phyloP scores from a whole-genome alignment of 352 stramenopile species.

The Detonula confervacea region DNA sequence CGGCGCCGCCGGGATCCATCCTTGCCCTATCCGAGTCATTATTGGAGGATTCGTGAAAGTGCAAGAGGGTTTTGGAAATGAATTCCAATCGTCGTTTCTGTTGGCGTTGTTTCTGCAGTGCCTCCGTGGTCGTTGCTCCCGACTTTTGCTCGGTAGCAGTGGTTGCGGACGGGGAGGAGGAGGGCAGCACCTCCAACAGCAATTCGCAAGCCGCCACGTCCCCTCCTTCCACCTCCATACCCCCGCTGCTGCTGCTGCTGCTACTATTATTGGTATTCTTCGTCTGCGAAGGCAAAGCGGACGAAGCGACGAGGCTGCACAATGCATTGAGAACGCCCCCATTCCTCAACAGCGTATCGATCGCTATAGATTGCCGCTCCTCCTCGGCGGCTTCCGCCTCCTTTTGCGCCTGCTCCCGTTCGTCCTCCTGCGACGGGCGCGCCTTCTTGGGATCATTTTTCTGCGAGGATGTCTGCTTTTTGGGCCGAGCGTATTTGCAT shows the following conservation, averaged over 20 bases:
- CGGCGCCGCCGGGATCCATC: too few species aligned
- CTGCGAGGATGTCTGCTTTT: not conserved
- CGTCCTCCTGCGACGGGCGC: too few species aligned
- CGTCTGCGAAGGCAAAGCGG: conserved; percentile 20
- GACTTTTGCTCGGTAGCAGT: not conserved
- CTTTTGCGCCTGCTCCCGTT: too few species aligned
- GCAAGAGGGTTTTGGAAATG: conserved; percentile 53
- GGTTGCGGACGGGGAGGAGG: not conserved
- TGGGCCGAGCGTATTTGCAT: conserved; percentile 18
- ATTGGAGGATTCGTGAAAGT: conserved; percentile 46
- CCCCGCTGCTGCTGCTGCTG: not conserved
- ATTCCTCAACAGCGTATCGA: conserved; percentile 44
- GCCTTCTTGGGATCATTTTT: too few species aligned
- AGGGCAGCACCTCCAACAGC: conserved; percentile 32
- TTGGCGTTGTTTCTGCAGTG: conserved; percentile 32
- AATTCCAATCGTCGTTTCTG: conserved; percentile 42
- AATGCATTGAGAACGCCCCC: conserved; percentile 21
- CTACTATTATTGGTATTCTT: too few species aligned
- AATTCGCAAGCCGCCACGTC: conserved; percentile 51
- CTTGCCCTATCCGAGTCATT: not conserved
- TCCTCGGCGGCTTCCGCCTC: conserved; percentile 26
- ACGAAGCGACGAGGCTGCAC: conserved; percentile 40
- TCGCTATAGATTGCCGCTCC: conserved; percentile 4
- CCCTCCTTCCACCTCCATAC: conserved; percentile 58
- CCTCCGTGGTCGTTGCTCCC: conserved; percentile 25